Percentiles rank a stretch among this genome's conserved stretches.
Evolutionary conservation across 2,329 filamentous ascomycete genomes (phyloP).

Genomic region (Ophiocordyceps unilateralis): DNA sequence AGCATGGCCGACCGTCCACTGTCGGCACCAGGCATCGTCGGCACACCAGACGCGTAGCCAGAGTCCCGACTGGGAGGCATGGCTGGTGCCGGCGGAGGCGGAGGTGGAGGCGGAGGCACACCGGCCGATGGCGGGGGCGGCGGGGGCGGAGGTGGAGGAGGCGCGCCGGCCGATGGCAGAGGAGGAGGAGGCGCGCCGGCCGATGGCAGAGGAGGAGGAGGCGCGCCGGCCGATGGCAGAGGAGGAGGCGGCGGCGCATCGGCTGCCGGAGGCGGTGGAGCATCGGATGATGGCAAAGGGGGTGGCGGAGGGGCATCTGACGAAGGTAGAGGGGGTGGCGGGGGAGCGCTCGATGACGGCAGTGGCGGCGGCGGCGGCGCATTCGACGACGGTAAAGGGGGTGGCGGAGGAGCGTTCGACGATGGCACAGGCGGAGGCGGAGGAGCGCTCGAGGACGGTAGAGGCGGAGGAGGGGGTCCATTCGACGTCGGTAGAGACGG

Average conservation of each 20-base stretch:
- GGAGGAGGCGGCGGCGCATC: background rate
- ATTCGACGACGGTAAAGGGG: conserved; percentile 11
- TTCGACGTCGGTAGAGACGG: conserved; percentile 26
- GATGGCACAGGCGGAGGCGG: conserved; percentile 15
- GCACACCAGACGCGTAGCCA: conserved; percentile 36
- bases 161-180: conserved; percentile 18
- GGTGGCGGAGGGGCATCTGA: conserved; percentile 14
- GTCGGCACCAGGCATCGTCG: conserved; percentile 25
- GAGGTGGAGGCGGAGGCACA: conserved; percentile 21
- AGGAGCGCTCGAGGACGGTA: conserved; percentile 24
- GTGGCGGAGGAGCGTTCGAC: conserved; percentile 15
- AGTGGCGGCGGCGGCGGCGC: conserved; percentile 20
- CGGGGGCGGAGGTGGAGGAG: conserved; percentile 14
- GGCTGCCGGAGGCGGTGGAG: conserved; percentile 15
- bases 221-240: background rate
- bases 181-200: conserved; percentile 12
- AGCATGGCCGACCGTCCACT: conserved; percentile 41
- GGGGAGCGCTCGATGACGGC: conserved; percentile 21
- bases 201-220: conserved; percentile 2
- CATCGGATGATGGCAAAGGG: conserved; percentile 24
- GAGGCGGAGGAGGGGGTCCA: conserved; percentile 30
- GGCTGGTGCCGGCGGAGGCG: conserved; percentile 27
- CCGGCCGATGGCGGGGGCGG: conserved; percentile 3
- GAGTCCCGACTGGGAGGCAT: conserved; percentile 39
- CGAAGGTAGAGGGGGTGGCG: conserved; percentile 13